These are phyloP conservation scores for Rhytidhysteron rufulum DNA, from an alignment of 2,329 filamentous ascomycete genomes.

Conservation along the genomic window DNA sequence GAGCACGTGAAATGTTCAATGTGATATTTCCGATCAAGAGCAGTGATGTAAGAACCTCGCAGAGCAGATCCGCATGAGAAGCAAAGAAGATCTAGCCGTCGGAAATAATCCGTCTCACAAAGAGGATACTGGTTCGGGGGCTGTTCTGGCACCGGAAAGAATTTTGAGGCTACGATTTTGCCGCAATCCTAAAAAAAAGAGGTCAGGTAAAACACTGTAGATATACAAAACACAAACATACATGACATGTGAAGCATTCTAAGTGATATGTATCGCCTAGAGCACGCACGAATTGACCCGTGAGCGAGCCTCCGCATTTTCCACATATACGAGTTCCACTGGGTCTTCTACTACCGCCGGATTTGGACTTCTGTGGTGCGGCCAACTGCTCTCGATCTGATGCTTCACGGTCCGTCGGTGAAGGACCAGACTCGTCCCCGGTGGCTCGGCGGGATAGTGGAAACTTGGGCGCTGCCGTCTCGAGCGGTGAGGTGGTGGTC, in stretches of 20 bases:
- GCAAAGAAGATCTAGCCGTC: conserved; percentile 84
- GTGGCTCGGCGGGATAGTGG: neutral
- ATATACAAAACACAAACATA: conserved; percentile 44
- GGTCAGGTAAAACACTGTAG: conserved; percentile 8
- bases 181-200: conserved; percentile 71
- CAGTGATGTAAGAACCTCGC: conserved; percentile 95
- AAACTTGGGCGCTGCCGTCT: neutral
- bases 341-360: conserved; percentile 29
- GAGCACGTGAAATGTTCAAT: conserved; percentile 99
- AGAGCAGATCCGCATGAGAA: conserved; percentile 89
- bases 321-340: conserved; percentile 54
- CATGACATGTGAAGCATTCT: conserved; percentile 96
- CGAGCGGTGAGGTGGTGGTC: conserved; percentile 12
- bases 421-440: neutral
- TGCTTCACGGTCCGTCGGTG: conserved; percentile 2
- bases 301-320: conserved; percentile 83
- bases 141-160: conserved; percentile 94
- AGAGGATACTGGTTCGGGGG: conserved; percentile 87
- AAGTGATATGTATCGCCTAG: conserved; percentile 92
- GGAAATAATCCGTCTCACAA: conserved; percentile 98
- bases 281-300: conserved; percentile 93
- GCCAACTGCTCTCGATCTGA: conserved; percentile 14
- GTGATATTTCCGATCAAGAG: conserved; percentile 92
- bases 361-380: conserved; percentile 18
- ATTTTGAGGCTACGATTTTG: conserved; percentile 96